These are phyloP conservation scores for Coemansia sp. DNA, from an alignment of 192 early-diverging fungal species.

Conservation along the genomic window DNA sequence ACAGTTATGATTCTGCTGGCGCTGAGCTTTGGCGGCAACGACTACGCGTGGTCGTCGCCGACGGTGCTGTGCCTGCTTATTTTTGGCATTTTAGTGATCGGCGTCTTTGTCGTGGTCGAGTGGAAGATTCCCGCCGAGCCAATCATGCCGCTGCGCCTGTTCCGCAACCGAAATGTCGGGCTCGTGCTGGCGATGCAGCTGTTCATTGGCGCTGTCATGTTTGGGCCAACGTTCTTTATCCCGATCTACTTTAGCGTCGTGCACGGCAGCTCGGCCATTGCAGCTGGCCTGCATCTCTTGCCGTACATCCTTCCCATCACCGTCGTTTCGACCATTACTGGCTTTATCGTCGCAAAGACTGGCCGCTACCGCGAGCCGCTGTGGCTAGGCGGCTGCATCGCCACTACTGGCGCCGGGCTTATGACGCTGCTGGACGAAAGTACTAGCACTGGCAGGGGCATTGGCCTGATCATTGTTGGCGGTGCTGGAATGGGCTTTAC, in stretches of 20 bases:
- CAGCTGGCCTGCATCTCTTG: conserved; percentile 72
- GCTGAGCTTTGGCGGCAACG: conserved; percentile 71
- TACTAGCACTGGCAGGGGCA: conserved; percentile 53
- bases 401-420: conserved; percentile 64
- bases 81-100: conserved; percentile 54
- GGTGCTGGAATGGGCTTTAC: conserved; percentile 76
- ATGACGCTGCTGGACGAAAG: conserved; percentile 56
- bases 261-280: conserved; percentile 67
- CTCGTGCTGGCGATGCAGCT: conserved; percentile 21
- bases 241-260: conserved; percentile 73
- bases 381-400: conserved; percentile 63
- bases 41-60: conserved; percentile 70
- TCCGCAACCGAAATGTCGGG: conserved; percentile 53
- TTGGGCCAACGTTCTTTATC: conserved; percentile 62
- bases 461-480: conserved; percentile 65
- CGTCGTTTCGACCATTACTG: conserved; percentile 64
- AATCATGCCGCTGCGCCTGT: conserved; percentile 66
- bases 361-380: conserved; percentile 66
- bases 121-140: conserved; percentile 60
- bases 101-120: conserved; percentile 58
- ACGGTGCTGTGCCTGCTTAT: conserved; percentile 62
- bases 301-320: conserved; percentile 76
- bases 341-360: conserved; percentile 62
- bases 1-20: conserved; percentile 71
- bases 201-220: conserved; percentile 49